A percentile compares a stretch with the other conserved stretches of the same genome.
Evolutionary conservation across 169 alveolate species (phyloP).

Genomic region (Cryptosporidium viatorum): DNA sequence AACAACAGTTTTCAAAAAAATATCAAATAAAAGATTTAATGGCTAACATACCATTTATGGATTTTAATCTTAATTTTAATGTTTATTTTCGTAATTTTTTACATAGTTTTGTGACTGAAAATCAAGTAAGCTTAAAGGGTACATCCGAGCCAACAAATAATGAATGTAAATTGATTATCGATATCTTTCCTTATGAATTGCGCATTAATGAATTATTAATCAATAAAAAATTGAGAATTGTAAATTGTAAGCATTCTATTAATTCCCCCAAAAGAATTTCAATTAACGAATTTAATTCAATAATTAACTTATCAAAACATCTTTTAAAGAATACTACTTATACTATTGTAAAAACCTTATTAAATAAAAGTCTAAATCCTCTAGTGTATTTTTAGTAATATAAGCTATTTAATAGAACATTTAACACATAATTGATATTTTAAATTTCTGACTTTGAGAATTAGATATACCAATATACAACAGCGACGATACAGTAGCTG

Average conservation of each 20-base stretch:
- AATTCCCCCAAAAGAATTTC: not conserved
- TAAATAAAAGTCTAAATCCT: slow-evolving; percentile 10
- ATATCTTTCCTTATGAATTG: not conserved
- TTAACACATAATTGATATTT: slow-evolving; percentile 7
- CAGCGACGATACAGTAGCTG: slow-evolving; percentile 86
- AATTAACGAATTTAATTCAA: not conserved
- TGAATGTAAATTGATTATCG: not conserved
- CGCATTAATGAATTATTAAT: not conserved
- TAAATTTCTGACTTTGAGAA: slow-evolving; percentile 18
- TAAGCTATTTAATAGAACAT: not conserved
- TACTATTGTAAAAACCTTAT: not conserved
- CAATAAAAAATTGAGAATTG: not conserved
- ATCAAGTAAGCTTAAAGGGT: not conserved
- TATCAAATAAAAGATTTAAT: slow-evolving; percentile 6
- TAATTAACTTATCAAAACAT: not conserved
- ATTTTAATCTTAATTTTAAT: slow-evolving; percentile 10
- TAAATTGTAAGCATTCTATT: not conserved
- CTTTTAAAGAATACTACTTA: not conserved
- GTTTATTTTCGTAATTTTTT: slow-evolving; percentile 2
- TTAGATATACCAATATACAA: slow-evolving; percentile 79
- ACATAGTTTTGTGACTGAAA: not conserved
- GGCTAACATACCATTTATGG: not conserved
- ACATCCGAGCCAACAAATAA: not conserved
- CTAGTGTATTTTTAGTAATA: slow-evolving; percentile 1
- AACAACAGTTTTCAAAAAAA: not conserved